Percentiles rank a stretch among this genome's conserved stretches.
Conservation (phyloP, 106 monocot species). For the Hemerocallis citrina region DNA sequence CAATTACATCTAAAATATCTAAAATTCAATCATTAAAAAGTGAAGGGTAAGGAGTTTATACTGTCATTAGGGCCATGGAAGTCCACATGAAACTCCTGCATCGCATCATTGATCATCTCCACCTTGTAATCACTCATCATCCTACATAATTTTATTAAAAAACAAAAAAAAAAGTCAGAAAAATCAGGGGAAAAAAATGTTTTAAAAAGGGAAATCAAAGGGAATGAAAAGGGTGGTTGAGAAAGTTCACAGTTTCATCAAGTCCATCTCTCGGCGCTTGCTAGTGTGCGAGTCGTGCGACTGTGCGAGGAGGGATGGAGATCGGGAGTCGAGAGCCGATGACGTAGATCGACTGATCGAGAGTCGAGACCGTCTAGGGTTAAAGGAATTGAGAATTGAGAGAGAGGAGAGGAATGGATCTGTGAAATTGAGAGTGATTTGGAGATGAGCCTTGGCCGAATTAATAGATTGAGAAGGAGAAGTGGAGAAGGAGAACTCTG, state of each 20-base stretch:
- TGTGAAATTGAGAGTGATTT: no score
- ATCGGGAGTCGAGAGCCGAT: no score
- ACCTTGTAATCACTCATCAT: conserved; percentile 99
- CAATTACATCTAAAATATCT: not conserved
- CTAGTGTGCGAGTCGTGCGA: no score
- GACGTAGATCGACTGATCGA: no score
- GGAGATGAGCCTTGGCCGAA: no score
- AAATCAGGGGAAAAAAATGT: not conserved
- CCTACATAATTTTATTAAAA: conserved; percentile 39
- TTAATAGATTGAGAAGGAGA: no score
- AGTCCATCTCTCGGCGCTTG: conserved; percentile 80
- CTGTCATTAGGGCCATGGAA: conserved; percentile 87
- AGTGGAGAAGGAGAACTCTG: no score
- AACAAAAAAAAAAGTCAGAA: no score
- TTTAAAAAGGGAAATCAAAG: not conserved
- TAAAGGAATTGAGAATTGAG: no score
- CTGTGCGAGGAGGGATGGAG: no score
- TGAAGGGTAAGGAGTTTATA: conserved; percentile 12
- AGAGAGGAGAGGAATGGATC: no score
- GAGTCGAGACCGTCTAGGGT: no score
- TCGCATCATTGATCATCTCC: conserved; percentile 96
- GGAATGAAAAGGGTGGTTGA: not conserved
- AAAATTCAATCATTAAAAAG: conserved; percentile 1
- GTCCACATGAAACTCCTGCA: conserved; percentile 91
- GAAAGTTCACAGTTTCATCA: conserved; percentile 63